phyloP scores from a whole-genome alignment of 768 basidiomycete genomes.

The Suillus cothurnatus region DNA sequence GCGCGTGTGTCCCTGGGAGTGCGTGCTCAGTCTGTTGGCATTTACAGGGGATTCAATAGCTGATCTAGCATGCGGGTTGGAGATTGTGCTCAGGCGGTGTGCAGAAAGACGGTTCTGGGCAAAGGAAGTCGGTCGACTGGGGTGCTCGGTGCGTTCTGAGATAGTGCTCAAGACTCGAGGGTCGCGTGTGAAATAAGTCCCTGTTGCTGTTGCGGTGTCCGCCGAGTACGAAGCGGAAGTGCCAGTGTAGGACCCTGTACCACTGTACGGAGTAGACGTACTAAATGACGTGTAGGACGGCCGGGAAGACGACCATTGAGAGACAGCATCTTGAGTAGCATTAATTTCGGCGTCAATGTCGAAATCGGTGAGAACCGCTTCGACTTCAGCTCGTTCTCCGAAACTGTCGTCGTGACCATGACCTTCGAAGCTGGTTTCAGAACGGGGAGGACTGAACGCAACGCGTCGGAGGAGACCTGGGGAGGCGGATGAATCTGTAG shows the following conservation, averaged over 20 bases:
- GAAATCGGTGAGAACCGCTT: conserved; percentile 63
- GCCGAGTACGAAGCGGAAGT: conserved; percentile 35
- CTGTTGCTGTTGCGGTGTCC: conserved; percentile 25
- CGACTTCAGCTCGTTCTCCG: conserved; percentile 56
- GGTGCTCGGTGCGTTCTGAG: conserved; percentile 75
- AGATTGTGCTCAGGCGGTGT: conserved; percentile 2
- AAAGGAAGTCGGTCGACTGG: conserved; percentile 56
- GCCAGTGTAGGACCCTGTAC: conserved; percentile 33
- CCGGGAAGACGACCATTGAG: conserved; percentile 59
- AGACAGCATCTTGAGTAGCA: conserved; percentile 63
- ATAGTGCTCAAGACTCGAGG: conserved; percentile 70
- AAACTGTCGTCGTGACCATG: conserved; percentile 17
- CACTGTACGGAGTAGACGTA: conserved; percentile 32
- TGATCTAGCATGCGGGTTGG: conserved; percentile 35
- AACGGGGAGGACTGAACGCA: conserved; percentile 15
- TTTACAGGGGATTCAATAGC: conserved; percentile 28
- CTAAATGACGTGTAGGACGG: conserved; percentile 5
- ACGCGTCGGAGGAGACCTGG: conserved; percentile 11
- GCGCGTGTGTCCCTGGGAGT: conserved; percentile 1
- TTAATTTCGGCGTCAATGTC: conserved; percentile 74
- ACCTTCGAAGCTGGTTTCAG: conserved; percentile 16
- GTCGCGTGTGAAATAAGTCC: conserved; percentile 39
- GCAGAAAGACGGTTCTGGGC: conserved; percentile 10
- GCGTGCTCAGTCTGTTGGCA: conserved; percentile 2
- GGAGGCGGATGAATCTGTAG: conserved; percentile 39